phyloP scores from a whole-genome alignment of 2,329 filamentous ascomycete species.

The Nannizziopsis arthrosporioides region DNA sequence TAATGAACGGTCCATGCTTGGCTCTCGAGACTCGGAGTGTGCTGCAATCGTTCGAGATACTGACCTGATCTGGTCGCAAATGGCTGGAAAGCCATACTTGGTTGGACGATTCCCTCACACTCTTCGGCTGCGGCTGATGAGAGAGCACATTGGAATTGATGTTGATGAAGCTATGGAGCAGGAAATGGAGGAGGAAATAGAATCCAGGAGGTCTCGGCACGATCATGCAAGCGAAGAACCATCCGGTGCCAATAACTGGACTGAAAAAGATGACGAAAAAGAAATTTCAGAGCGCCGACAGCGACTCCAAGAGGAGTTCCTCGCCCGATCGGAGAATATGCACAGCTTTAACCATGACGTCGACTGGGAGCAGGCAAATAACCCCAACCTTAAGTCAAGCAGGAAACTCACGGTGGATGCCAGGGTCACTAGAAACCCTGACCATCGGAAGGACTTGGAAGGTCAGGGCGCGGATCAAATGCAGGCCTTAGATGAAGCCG shows the following conservation, averaged over 20 bases:
- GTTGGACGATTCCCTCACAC: slow-evolving; percentile 68
- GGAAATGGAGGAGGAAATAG: slow-evolving; percentile 54
- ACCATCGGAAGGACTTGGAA: slow-evolving; percentile 62
- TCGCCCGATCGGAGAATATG: slow-evolving; percentile 45
- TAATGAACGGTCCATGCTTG: slow-evolving; percentile 66
- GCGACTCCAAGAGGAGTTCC: slow-evolving; percentile 44
- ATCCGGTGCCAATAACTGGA: slow-evolving; percentile 22
- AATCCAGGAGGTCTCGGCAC: slow-evolving; percentile 7
- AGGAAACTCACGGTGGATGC: slow-evolving; percentile 47
- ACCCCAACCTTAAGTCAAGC: slow-evolving; percentile 44
- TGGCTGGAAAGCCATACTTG: slow-evolving; percentile 60
- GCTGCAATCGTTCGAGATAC: slow-evolving; percentile 76
- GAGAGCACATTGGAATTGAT: slow-evolving; percentile 72
- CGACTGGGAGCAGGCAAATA: slow-evolving; percentile 48
- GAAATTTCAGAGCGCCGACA: slow-evolving; percentile 35
- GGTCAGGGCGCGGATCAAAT: slow-evolving; percentile 69
- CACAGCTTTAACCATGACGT: slow-evolving; percentile 68
- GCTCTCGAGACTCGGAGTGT: slow-evolving; percentile 75
- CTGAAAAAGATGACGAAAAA: slow-evolving; percentile 31
- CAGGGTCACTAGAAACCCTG: slow-evolving; percentile 48
- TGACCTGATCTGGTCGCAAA: slow-evolving; percentile 55
- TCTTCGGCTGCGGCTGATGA: slow-evolving; percentile 73
- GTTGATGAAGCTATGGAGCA: slow-evolving; percentile 82
- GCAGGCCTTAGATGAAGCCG: slow-evolving; percentile 51
- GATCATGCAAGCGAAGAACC: slow-evolving; percentile 15